Percentiles rank a stretch among this genome's conserved stretches.
These are phyloP conservation scores for Boehmeria nivea DNA, from an alignment of 306 rosid species.

Conservation along the genomic window DNA sequence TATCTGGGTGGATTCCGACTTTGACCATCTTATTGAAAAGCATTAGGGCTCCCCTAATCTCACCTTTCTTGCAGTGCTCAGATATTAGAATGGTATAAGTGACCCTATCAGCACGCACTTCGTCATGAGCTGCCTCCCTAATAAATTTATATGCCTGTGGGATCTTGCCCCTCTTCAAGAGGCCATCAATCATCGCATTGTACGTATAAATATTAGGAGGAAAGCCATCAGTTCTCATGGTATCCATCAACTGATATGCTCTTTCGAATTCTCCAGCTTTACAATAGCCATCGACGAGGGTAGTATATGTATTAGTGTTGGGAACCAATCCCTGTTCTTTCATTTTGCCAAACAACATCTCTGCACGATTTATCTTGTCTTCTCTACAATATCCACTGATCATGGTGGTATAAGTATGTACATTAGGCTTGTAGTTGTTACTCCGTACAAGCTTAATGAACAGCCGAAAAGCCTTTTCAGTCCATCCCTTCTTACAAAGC, in stretches of 20 bases:
- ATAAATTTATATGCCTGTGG: constrained; percentile 64
- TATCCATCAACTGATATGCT: constrained; percentile 57
- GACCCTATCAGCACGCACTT: constrained; percentile 52
- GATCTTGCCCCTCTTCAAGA: constrained; percentile 65
- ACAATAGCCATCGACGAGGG: constrained; percentile 73
- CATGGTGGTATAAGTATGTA: constrained; percentile 83
- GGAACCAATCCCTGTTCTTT: constrained; percentile 79
- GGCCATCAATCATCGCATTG: constrained; percentile 66
- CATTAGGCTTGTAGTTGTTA: constrained; percentile 69
- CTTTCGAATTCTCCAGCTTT: constrained; percentile 62
- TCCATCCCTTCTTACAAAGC: constrained; percentile 96
- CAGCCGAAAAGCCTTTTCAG: constrained; percentile 83
- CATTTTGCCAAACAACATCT: constrained; percentile 78
- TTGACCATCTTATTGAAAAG: constrained; percentile 79
- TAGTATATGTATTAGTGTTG: constrained; percentile 64
- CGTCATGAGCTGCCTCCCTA: constrained; percentile 30
- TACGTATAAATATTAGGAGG: constrained; percentile 67
- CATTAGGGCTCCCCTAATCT: constrained; percentile 48
- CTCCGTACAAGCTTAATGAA: constrained; percentile 93
- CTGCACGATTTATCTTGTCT: constrained; percentile 69
- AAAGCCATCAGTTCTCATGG: constrained; percentile 65
- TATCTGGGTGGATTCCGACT: constrained; percentile 66
- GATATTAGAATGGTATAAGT: constrained; percentile 73
- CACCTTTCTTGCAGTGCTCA: constrained; percentile 62
- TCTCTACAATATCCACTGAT: constrained; percentile 75